Base-by-base conservation (phyloP, 352 stramenopile genomes). In the Pythium brassicae region DNA sequence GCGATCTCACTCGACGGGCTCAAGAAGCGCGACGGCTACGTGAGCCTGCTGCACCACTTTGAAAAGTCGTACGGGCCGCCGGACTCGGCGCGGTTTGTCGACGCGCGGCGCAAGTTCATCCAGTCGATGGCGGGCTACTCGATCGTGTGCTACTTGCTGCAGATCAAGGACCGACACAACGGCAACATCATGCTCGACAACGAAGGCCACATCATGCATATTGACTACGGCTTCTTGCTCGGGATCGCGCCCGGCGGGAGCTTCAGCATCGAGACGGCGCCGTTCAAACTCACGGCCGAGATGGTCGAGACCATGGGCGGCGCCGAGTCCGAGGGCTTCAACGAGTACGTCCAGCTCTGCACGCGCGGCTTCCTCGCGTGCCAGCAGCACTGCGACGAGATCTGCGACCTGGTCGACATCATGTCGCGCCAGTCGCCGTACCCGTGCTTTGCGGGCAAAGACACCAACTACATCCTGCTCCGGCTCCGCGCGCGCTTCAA, bases 131-230 rank as follows among this genome's bases (percentile, higher is more conserved):
- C 96, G 11, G 98, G 88, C 8, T 99, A 99, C 79, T 98, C 94
- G 42, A 77, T 99, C 20, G 95, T 99, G 43, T 95, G 79, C 42
- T 99, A 99, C 66, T 87, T 99, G 26, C 71, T 99, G 27, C 95
- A 98, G 63, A 92, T 99, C 66, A 99, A 99, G 69, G 98, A 99
- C 78, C 89, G 97, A 8, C 97, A 99, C 89, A 99, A 99, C 61
- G 97, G 97, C 40, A 99, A 99, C 67, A 99, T 99, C 49, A 98
- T 99, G 91, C 88, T 99, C 50, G 97, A 99, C 74, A 98, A 92
- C 46, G 83, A 97, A 74, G 97, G 98, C 15, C 96, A 98, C 70
- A 85, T 99, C 11, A 97, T 99, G 61, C 96, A 99, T 74, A 99
- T 99, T 62, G 98, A 99, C 71, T 99, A 99, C 78, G 98, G 98